Base-by-base conservation (phyloP, 2,329 filamentous ascomycete genomes). In the Fusarium mundagurra region DNA sequence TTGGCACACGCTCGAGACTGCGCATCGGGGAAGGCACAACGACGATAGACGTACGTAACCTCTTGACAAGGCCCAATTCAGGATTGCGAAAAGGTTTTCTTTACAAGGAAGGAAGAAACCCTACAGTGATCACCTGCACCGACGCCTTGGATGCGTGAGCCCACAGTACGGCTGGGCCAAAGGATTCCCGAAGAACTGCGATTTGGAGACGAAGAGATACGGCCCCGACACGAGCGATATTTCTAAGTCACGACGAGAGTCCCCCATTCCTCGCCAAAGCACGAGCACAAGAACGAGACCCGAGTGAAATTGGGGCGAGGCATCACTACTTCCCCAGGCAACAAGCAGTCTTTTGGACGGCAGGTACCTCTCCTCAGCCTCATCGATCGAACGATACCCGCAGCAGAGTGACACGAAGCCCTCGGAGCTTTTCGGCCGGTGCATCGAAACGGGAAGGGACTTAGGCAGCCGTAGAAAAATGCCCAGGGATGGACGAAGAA, bases 201-300 rank as follows among this genome's bases (percentile, higher is more conserved):
- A 47, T 22, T n/a, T 14, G 24, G 31, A 14, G 11, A 31, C 12
- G 12, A 36, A 51, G 12, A 17, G 27, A 29, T 31, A 5, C 18
- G 4, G 8, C 45, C 29, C 12, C 16, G 6, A 24, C 10, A 34
- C 2, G 2, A 34, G 31, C 20, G 31, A n/a, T 12, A 12, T 18
- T 8, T 12, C 7, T 11, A 5, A 33, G 10, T 10, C 11, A 34
- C n/a, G 3, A 43, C 5, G 14, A 14, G 34, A 39, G 5, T 1
- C 5, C 4, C 29, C 7, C 2, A 3, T n/a, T 12, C 18, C 47
- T 33, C 14, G 8, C 22, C 8, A 7, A 29, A 54, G 3, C 5
- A 3, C 20, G 16, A 0, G 10, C 7, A 55, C 24, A 11, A 41
- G 27, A 18, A 6, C 14, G 14, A 31, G 13, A 18, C 24, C 0